These are phyloP conservation scores for Trichosporon sp. DNA, from an alignment of 1,284 basidiomycete species.

Conservation along the genomic window DNA sequence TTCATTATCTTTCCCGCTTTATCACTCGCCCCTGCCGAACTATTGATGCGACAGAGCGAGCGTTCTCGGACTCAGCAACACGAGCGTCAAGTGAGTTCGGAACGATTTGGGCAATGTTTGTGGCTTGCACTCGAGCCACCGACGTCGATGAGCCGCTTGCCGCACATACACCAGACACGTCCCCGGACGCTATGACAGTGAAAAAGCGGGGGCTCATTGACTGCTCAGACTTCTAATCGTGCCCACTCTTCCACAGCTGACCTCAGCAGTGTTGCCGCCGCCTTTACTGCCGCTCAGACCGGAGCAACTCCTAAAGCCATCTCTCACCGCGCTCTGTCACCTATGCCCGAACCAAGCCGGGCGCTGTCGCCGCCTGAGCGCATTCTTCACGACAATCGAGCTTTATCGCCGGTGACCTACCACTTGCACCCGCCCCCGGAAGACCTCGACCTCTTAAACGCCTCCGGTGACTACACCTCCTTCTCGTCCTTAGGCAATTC, in stretches of 20 bases:
- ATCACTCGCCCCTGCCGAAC: neutral
- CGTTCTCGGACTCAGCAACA: constrained; percentile 37
- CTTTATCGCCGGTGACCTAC: constrained; percentile 42
- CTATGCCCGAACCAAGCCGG: neutral
- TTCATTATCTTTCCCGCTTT: neutral
- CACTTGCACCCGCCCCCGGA: constrained; percentile 42
- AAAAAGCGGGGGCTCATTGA: neutral
- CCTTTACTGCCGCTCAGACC: constrained; percentile 20
- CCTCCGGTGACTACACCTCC: constrained; percentile 33
- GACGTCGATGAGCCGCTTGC: neutral
- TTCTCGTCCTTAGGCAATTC: constrained; percentile 40
- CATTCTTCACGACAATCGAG: constrained; percentile 10
- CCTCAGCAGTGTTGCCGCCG: constrained; percentile 17
- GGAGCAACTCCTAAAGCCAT: constrained; percentile 5
- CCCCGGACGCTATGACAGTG: too few relatives aligned
- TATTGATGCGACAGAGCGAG: neutral
- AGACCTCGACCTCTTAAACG: constrained; percentile 33
- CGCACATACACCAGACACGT: constrained; percentile 5
- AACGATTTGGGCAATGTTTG: neutral
- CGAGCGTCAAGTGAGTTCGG: constrained; percentile 48
- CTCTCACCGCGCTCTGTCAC: neutral
- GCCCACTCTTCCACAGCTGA: neutral
- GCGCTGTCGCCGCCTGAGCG: constrained; percentile 9
- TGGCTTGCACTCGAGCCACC: constrained; percentile 1
- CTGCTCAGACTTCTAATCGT: neutral